Percentiles rank a stretch among this genome's conserved stretches.
Evolutionary conservation across 345 rosid species (phyloP).

Genomic region (Chamaenerion angustifolium): DNA sequence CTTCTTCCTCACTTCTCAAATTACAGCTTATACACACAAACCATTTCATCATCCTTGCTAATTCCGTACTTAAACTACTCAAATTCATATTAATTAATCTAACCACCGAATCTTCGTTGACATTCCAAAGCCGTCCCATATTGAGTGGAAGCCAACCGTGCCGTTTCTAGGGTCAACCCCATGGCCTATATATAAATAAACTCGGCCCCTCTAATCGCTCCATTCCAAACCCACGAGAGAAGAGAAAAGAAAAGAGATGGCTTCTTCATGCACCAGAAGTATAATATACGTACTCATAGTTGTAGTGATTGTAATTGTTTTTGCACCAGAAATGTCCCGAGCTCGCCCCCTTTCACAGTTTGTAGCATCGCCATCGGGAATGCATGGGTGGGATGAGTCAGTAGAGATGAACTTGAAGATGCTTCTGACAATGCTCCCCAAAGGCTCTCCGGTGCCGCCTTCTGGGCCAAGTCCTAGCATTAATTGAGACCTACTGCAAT

Average conservation of each 20-base stretch:
- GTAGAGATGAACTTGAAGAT: slow-evolving; percentile 2
- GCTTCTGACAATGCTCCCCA: slow-evolving; percentile 22
- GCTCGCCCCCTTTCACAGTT: slow-evolving; percentile 13
- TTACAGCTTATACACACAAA: no score
- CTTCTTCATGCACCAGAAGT: not conserved
- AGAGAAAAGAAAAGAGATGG: not conserved
- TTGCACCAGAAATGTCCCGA: slow-evolving; percentile 8
- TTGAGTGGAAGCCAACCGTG: no score
- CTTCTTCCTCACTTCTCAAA: no score
- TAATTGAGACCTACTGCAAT: slow-evolving; percentile 7
- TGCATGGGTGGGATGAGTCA: not conserved
- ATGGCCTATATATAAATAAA: no score
- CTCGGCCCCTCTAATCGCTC: no score
- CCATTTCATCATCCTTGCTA: no score
- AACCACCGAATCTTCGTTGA: not conserved
- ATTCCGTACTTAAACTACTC: not conserved
- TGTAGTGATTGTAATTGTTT: slow-evolving; percentile 2
- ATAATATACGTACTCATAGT: not conserved
- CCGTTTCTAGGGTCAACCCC: no score
- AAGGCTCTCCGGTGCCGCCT: slow-evolving; percentile 31
- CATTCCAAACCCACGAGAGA: no score
- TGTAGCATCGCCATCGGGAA: not conserved
- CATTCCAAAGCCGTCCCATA: slow-evolving; percentile 1
- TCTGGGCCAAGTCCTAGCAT: slow-evolving; percentile 34
- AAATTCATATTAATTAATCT: not conserved